Percentiles rank a stretch among this genome's conserved stretches.
Evolutionary conservation across 2,329 filamentous ascomycete species (phyloP).

Genomic region (Fusarium guadeloupense): DNA sequence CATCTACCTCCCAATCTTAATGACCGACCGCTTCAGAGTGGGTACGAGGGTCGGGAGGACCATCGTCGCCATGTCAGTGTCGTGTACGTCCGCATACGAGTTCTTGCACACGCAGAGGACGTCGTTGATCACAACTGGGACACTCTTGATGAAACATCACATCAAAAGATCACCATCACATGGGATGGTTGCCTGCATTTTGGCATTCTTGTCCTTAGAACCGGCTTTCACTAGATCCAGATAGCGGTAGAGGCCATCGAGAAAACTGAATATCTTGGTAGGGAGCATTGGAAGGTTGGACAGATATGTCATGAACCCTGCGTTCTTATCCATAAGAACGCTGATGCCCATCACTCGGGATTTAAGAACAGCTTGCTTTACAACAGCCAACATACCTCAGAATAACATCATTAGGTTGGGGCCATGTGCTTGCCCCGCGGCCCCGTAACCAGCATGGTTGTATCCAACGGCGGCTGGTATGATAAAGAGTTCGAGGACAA

Average conservation of each 20-base stretch:
- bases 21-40: slow-evolving; percentile 88
- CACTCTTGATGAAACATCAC: no score
- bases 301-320: slow-evolving; percentile 46
- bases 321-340: slow-evolving; percentile 44
- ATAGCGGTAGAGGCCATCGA: slow-evolving; percentile 48
- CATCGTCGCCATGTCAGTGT: no score
- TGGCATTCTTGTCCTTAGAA: background rate
- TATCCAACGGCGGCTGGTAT: no score
- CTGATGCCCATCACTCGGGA: slow-evolving; percentile 42
- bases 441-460: no score
- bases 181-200: slow-evolving; percentile 31
- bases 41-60: no score
- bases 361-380: slow-evolving; percentile 50
- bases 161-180: no score
- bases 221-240: slow-evolving; percentile 28
- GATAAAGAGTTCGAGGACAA: no score
- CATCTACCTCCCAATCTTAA: slow-evolving; percentile 88
- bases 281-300: slow-evolving; percentile 44
- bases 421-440: no score
- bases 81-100: no score
- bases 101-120: no score
- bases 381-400: slow-evolving; percentile 47
- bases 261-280: slow-evolving; percentile 42
- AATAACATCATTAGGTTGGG: slow-evolving; percentile 34
- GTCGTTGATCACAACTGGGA: no score